A percentile compares a stretch with the other conserved stretches of the same genome.
Evolutionary conservation across 2,329 filamentous ascomycete genomes (phyloP).

Genomic region (Aspergillus thermomutatus): DNA sequence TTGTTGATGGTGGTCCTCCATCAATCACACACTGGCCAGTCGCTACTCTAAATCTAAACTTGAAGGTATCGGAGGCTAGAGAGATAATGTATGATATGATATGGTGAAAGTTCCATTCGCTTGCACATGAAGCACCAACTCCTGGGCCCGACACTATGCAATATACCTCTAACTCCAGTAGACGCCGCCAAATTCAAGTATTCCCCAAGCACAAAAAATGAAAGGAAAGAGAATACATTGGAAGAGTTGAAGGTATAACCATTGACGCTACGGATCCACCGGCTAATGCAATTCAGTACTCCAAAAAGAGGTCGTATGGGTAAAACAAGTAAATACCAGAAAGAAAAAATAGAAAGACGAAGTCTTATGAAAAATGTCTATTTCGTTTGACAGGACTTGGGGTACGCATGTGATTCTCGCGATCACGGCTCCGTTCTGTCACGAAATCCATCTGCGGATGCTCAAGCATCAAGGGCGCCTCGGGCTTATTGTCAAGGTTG

Average conservation of each 20-base stretch:
- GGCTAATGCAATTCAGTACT: background rate
- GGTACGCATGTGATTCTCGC: conserved; percentile 31
- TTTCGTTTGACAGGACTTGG: conserved; percentile 36
- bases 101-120: background rate
- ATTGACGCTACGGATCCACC: background rate
- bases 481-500: conserved; percentile 23
- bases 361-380: conserved; percentile 16
- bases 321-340: background rate
- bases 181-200: background rate
- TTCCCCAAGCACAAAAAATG: background rate
- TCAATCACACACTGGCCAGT: background rate
- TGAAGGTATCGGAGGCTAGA: background rate
- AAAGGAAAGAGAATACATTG: background rate
- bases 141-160: background rate
- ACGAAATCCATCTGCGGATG: conserved; percentile 29
- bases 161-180: background rate
- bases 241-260: background rate
- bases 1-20: background rate
- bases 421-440: conserved; percentile 29
- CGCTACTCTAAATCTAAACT: background rate
- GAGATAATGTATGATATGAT: background rate
- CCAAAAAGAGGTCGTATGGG: background rate
- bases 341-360: background rate
- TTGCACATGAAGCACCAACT: background rate
- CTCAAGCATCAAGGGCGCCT: conserved; percentile 29